Evolutionary conservation across 1,284 basidiomycete species (phyloP).

Genomic region (Ceratobasidium sp.): DNA sequence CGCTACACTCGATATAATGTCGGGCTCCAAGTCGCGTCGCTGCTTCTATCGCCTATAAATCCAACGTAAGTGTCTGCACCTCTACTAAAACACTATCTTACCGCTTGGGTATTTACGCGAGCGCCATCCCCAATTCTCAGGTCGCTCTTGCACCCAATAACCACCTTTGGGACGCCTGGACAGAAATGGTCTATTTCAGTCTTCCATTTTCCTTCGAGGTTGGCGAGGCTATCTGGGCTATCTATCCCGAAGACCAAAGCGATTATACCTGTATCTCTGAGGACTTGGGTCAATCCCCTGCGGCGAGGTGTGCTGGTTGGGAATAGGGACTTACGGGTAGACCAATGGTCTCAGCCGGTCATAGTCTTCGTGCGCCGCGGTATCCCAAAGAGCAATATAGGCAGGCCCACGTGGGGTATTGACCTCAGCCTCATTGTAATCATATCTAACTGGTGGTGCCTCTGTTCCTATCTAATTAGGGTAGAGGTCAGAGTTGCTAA

Average conservation of each 20-base stretch:
- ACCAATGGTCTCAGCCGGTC: not conserved
- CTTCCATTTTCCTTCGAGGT: conserved; percentile 7
- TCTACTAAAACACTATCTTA: not conserved
- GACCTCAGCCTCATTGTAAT: not conserved
- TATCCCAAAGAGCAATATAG: not conserved
- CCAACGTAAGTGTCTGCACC: not conserved
- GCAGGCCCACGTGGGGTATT: not conserved
- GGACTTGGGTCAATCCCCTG: no score
- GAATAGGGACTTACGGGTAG: conserved; percentile 3
- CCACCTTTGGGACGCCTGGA: not conserved
- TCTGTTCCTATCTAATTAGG: not conserved
- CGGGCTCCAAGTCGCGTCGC: conserved; percentile 17
- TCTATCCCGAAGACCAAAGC: conserved; percentile 19
- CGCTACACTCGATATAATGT: conserved; percentile 26
- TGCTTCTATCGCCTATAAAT: not conserved
- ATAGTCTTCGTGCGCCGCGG: not conserved
- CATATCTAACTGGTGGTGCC: not conserved
- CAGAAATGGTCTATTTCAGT: not conserved
- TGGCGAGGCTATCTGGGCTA: not conserved
- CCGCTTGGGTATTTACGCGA: not conserved
- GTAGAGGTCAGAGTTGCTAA: not conserved
- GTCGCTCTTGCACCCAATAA: conserved; percentile 26
- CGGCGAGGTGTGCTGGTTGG: not conserved
- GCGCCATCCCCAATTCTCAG: not conserved
- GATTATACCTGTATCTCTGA: conserved; percentile 14